phyloP scores from a whole-genome alignment of 306 rosid species.

The Castanea crenata region DNA sequence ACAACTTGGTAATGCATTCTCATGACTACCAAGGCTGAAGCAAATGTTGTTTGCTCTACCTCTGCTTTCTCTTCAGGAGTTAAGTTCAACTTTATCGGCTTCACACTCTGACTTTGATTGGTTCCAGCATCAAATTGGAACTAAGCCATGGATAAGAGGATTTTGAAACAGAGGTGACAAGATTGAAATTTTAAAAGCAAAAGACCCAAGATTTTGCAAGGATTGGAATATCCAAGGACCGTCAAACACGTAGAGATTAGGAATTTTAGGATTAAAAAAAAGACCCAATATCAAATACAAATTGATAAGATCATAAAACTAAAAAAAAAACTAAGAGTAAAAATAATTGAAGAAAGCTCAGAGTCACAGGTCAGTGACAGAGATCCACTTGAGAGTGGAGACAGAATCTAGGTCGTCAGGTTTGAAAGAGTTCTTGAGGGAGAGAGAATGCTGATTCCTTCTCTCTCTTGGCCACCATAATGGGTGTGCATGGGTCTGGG shows the following conservation, averaged over 20 bases:
- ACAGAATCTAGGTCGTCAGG: too few relatives aligned
- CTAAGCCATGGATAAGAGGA: slow-evolving; percentile 29
- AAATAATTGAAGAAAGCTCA: too few relatives aligned
- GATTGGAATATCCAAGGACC: slow-evolving; percentile 78
- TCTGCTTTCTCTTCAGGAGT: slow-evolving; percentile 58
- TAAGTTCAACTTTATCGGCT: slow-evolving; percentile 26
- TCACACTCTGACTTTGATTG: slow-evolving; percentile 23
- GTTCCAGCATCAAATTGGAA: slow-evolving; percentile 21
- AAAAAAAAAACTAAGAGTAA: too few relatives aligned
- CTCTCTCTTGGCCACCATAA: too few relatives aligned
- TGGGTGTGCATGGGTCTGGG: too few relatives aligned
- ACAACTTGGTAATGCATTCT: background rate
- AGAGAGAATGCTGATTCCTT: too few relatives aligned
- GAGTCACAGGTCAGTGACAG: too few relatives aligned
- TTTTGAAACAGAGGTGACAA: slow-evolving; percentile 43
- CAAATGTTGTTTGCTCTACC: slow-evolving; percentile 78
- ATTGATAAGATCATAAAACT: too few relatives aligned
- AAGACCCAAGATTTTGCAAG: slow-evolving; percentile 54
- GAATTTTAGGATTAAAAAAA: slow-evolving; percentile 18
- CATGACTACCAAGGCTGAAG: slow-evolving; percentile 45
- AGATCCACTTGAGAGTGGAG: too few relatives aligned
- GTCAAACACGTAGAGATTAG: slow-evolving; percentile 51
- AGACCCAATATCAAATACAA: too few relatives aligned
- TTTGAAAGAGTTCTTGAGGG: too few relatives aligned
- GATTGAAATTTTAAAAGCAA: slow-evolving; percentile 31